Conservation (phyloP, 345 rosid genomes). For the Psidium friedrichsthalianum region DNA sequence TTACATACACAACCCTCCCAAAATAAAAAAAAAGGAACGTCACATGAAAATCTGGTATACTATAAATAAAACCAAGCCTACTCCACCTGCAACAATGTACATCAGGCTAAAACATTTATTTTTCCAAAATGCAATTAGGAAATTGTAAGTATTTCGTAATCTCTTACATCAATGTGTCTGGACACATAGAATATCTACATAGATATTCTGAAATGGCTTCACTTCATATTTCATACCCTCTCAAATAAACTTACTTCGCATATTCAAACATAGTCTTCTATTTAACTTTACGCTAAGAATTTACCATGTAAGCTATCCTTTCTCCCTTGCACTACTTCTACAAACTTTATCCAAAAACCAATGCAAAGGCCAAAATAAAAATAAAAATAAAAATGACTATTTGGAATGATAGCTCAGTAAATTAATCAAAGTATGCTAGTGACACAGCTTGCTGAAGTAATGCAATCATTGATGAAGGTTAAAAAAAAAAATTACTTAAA, state of each 20-base stretch:
- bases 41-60: background rate
- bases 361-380: background rate
- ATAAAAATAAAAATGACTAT: background rate
- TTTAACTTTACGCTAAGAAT: background rate
- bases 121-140: background rate
- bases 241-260: background rate
- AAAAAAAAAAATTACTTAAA: background rate
- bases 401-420: background rate
- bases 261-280: background rate
- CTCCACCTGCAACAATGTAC: background rate
- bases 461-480: background rate
- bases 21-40: background rate
- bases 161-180: background rate
- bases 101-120: background rate
- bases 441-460: background rate
- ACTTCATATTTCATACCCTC: background rate
- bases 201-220: background rate
- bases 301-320: background rate
- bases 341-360: background rate
- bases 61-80: background rate
- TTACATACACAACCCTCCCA: background rate
- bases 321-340: background rate
- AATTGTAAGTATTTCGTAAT: background rate
- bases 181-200: background rate
- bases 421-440: background rate